phyloP scores from a whole-genome alignment of 805 yeast genomes.

The Metschnikowia matae region DNA sequence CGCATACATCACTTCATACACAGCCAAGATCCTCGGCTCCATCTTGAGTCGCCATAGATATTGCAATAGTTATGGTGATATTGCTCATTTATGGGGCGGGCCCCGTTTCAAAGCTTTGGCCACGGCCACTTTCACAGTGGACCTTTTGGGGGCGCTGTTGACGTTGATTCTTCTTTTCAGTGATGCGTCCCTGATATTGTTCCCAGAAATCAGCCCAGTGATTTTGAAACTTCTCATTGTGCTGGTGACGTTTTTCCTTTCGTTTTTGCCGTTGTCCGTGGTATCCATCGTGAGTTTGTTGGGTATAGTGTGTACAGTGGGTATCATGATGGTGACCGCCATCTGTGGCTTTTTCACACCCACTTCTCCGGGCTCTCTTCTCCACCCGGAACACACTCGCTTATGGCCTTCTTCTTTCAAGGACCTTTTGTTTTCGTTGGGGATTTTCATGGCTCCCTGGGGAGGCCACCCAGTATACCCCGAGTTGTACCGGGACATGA shows the following conservation, averaged over 20 bases:
- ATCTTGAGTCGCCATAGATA: slow-evolving; percentile 80
- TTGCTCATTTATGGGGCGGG: slow-evolving; percentile 85
- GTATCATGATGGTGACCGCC: slow-evolving; percentile 44
- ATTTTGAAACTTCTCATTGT: slow-evolving; percentile 38
- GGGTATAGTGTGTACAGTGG: slow-evolving; percentile 54
- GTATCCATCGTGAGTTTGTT: slow-evolving; percentile 51
- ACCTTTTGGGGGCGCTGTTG: slow-evolving; percentile 57
- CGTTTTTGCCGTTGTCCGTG: slow-evolving; percentile 53
- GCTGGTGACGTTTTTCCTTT: slow-evolving; percentile 38
- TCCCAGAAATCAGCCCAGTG: slow-evolving; percentile 6
- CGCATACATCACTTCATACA: slow-evolving; percentile 47
- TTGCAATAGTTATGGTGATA: slow-evolving; percentile 81
- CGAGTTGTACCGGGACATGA: slow-evolving; percentile 69
- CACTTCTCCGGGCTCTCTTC: slow-evolving; percentile 52
- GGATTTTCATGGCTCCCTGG: slow-evolving; percentile 72
- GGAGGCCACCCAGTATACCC: slow-evolving; percentile 87
- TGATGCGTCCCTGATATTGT: slow-evolving; percentile 48
- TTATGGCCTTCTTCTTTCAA: slow-evolving; percentile 30
- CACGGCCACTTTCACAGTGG: slow-evolving; percentile 49
- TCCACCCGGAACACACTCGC: slow-evolving; percentile 41
- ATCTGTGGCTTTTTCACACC: slow-evolving; percentile 42
- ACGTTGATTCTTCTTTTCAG: slow-evolving; percentile 57
- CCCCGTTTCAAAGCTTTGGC: slow-evolving; percentile 38
- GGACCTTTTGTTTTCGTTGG: slow-evolving; percentile 48
- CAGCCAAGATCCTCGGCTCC: slow-evolving; percentile 57